These are phyloP conservation scores for Exsudoporus frostii DNA, from an alignment of 768 basidiomycete species.

Conservation along the genomic window DNA sequence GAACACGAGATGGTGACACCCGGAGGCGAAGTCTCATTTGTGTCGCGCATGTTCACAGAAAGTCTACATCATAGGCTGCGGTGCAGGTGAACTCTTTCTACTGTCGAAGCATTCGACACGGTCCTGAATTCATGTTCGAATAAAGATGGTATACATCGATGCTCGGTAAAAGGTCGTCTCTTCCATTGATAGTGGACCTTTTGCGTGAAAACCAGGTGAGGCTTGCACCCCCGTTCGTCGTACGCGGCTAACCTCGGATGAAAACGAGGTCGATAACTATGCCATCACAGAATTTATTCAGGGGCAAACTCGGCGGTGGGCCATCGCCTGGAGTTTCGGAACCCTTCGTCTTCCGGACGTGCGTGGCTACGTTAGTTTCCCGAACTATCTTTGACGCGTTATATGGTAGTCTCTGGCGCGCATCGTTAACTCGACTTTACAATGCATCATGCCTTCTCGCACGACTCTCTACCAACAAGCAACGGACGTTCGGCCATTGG, in stretches of 20 bases:
- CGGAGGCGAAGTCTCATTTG: conserved; percentile 84
- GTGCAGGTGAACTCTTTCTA: conserved; percentile 49
- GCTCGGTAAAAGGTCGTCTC: conserved; percentile 81
- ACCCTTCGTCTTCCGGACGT: conserved; percentile 74
- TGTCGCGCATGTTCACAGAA: conserved; percentile 73
- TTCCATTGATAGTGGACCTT: conserved; percentile 54
- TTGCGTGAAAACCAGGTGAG: conserved; percentile 48
- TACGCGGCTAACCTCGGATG: background rate
- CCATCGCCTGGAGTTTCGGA: conserved; percentile 79
- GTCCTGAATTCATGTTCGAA: background rate
- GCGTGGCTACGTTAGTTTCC: conserved; percentile 27
- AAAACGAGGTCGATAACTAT: conserved; percentile 76
- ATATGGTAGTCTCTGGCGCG: conserved; percentile 35
- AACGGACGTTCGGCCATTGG: conserved; percentile 6
- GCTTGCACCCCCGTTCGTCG: background rate
- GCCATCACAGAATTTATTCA: conserved; percentile 80
- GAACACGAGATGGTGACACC: conserved; percentile 84
- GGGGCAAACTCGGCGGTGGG: conserved; percentile 91
- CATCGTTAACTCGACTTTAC: conserved; percentile 40
- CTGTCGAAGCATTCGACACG: background rate
- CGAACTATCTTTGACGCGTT: conserved; percentile 24
- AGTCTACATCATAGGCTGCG: conserved; percentile 47
- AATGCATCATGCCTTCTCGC: conserved; percentile 52
- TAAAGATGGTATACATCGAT: conserved; percentile 87
- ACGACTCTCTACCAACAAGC: conserved; percentile 52